Percentiles rank a stretch among this genome's conserved stretches.
Conservation (phyloP, 2,329 filamentous ascomycete genomes). For the Grosmannia serpens region DNA sequence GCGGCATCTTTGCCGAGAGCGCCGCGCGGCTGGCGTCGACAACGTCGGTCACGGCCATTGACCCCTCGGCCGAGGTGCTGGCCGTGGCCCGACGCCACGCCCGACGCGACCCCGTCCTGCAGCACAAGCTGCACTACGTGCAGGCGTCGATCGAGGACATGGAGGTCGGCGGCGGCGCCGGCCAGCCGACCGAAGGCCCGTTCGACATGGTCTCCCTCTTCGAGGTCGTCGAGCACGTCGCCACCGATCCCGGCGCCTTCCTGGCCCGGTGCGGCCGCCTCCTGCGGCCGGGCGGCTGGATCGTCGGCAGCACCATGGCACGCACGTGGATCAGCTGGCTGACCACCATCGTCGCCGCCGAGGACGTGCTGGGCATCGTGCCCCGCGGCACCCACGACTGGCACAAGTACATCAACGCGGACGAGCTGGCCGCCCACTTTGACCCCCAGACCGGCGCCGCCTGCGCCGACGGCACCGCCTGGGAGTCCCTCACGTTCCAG, state of each 20-base stretch:
- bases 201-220: slow-evolving; percentile 74
- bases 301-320: slow-evolving; percentile 86
- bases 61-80: slow-evolving; percentile 64
- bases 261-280: slow-evolving; percentile 60
- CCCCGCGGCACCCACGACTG: slow-evolving; percentile 92
- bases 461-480: slow-evolving; percentile 27
- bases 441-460: slow-evolving; percentile 20
- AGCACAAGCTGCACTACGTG: slow-evolving; percentile 55
- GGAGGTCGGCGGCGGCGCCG: background rate
- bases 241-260: slow-evolving; percentile 56
- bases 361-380: slow-evolving; percentile 78
- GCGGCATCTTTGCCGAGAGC: slow-evolving; percentile 89
- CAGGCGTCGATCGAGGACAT: slow-evolving; percentile 70
- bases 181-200: slow-evolving; percentile 28
- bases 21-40: slow-evolving; percentile 59
- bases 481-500: slow-evolving; percentile 52
- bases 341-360: slow-evolving; percentile 84
- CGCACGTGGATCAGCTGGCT: slow-evolving; percentile 82
- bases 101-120: slow-evolving; percentile 54
- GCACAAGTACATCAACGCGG: slow-evolving; percentile 86
- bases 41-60: slow-evolving; percentile 58
- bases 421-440: slow-evolving; percentile 55
- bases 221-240: slow-evolving; percentile 91
- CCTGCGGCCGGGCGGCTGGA: slow-evolving; percentile 83
- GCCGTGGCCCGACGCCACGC: slow-evolving; percentile 67